A percentile compares a stretch with the other conserved stretches of the same genome.
Evolutionary conservation across 2,329 filamentous ascomycete genomes (phyloP).

Genomic region (Penicillium italicum): DNA sequence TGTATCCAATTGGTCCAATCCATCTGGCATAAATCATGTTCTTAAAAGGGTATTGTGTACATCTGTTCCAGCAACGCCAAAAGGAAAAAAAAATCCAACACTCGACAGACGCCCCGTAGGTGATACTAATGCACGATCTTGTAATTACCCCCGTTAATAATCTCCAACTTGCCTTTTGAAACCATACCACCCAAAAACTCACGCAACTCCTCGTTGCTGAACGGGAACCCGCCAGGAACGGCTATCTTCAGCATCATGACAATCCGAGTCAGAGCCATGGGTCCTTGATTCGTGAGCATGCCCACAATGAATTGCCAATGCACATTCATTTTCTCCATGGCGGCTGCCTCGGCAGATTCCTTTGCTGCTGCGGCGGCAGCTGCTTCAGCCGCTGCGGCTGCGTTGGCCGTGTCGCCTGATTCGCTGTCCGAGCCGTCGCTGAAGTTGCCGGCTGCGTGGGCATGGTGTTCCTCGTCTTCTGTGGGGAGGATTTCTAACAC

Average conservation of each 20-base stretch:
- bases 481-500: conserved; percentile 54
- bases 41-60: not conserved
- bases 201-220: conserved; percentile 81
- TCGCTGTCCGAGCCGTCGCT: conserved; percentile 19
- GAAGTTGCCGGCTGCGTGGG: conserved; percentile 18
- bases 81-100: not conserved
- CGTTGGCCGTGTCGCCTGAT: conserved; percentile 28
- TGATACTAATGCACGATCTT: conserved; percentile 41
- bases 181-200: conserved; percentile 78
- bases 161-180: conserved; percentile 64
- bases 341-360: conserved; percentile 53
- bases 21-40: conserved; percentile 5
- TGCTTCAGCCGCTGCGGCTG: conserved; percentile 40
- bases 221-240: conserved; percentile 81
- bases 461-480: conserved; percentile 27
- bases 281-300: conserved; percentile 89
- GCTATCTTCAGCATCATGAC: conserved; percentile 94
- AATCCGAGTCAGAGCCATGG: conserved; percentile 78
- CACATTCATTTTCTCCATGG: conserved; percentile 65
- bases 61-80: conserved; percentile 13
- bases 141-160: conserved; percentile 65
- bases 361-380: conserved; percentile 43
- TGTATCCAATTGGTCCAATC: not conserved
- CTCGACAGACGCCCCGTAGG: not conserved
- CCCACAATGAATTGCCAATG: conserved; percentile 92